These are phyloP conservation scores for Teunomyces stri DNA, from an alignment of 805 yeast genomes.

Conservation along the genomic window DNA sequence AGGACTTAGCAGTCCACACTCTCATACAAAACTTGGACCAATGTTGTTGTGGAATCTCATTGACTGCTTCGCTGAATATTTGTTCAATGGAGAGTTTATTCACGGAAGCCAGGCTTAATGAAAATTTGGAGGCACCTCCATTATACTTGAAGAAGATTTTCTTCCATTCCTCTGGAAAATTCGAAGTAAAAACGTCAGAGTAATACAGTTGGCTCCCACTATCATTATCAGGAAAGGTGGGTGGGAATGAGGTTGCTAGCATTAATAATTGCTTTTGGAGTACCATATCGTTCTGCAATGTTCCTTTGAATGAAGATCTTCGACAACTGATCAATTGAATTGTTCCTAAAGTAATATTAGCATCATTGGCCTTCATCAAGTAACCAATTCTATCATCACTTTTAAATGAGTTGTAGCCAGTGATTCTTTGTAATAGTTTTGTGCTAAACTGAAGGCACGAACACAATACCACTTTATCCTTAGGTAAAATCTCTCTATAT, in stretches of 20 bases:
- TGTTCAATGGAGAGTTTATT: not conserved
- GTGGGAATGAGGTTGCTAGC: not conserved
- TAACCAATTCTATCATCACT: not conserved
- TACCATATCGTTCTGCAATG: too few species aligned
- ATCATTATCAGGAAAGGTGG: not conserved
- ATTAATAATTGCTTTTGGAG: not conserved
- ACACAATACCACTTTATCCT: not conserved
- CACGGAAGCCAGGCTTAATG: not conserved
- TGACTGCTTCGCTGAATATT: not conserved
- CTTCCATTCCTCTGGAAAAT: not conserved
- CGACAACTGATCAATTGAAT: too few species aligned
- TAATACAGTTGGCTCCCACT: not conserved
- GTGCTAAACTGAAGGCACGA: not conserved
- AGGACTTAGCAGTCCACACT: not conserved
- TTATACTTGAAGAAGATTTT: not conserved
- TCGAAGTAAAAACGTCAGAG: not conserved
- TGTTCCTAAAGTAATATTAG: not conserved
- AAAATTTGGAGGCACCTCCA: not conserved
- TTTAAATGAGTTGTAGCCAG: too few species aligned
- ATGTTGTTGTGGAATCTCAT: not conserved
- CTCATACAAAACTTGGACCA: not conserved
- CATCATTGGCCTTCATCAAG: not conserved
- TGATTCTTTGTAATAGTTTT: not conserved
- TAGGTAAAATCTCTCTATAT: not conserved
- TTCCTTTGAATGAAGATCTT: too few species aligned